Conservation (phyloP, 2,329 filamentous ascomycete species). For the Claviceps maximensis region DNA sequence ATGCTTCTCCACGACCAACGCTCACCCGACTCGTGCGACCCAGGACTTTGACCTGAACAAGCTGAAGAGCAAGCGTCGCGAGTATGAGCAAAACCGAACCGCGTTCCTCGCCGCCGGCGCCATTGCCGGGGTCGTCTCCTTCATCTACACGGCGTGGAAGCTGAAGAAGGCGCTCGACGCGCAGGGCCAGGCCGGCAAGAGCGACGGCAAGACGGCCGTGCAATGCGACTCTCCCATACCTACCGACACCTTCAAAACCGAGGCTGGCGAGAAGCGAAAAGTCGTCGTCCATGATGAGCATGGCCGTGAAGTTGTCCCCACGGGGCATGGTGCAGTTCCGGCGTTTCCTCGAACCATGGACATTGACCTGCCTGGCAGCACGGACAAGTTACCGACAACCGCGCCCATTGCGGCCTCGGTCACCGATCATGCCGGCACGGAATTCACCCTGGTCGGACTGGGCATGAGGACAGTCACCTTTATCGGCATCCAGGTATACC, state of each 20-base stretch:
- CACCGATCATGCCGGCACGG: slow-evolving; percentile 32
- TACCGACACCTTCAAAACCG: slow-evolving; percentile 32
- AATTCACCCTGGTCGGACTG: slow-evolving; percentile 80
- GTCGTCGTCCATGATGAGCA: slow-evolving; percentile 53
- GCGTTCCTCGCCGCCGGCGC: slow-evolving; percentile 39
- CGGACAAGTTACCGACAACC: background rate
- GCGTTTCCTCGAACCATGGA: slow-evolving; percentile 62
- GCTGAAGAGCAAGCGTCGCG: slow-evolving; percentile 30
- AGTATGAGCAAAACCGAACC: slow-evolving; percentile 37
- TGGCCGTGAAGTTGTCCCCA: slow-evolving; percentile 62
- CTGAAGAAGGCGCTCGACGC: slow-evolving; percentile 28
- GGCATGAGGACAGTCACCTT: slow-evolving; percentile 87
- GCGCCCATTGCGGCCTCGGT: slow-evolving; percentile 23
- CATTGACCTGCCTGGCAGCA: slow-evolving; percentile 33
- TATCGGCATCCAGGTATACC: slow-evolving; percentile 81
- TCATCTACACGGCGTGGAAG: slow-evolving; percentile 38
- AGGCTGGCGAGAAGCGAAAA: slow-evolving; percentile 39
- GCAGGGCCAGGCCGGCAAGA: slow-evolving; percentile 19
- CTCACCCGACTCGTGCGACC: slow-evolving; percentile 20
- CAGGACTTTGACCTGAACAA: slow-evolving; percentile 38
- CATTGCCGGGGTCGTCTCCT: slow-evolving; percentile 34
- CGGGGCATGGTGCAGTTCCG: slow-evolving; percentile 68
- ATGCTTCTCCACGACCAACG: slow-evolving; percentile 16
- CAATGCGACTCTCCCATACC: slow-evolving; percentile 26
- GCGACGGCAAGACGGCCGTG: slow-evolving; percentile 25